Conservation (phyloP, 768 basidiomycete species). For the Chiua virens region DNA sequence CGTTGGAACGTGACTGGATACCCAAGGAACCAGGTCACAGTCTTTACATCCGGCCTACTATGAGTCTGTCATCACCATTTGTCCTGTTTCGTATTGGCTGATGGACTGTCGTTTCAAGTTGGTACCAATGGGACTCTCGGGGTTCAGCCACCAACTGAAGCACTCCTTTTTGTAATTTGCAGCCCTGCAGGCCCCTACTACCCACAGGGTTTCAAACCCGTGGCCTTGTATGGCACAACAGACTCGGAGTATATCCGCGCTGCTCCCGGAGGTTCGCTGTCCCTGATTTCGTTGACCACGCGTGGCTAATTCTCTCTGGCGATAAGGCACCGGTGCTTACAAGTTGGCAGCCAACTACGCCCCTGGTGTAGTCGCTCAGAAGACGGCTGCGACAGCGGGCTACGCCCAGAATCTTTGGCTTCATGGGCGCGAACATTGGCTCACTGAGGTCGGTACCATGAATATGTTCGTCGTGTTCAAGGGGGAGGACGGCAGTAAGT, state of each 20-base stretch:
- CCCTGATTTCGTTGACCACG: background rate
- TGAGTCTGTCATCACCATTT: constrained; percentile 42
- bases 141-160: constrained; percentile 63
- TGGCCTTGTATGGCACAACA: constrained; percentile 82
- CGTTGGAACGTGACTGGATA: constrained; percentile 87
- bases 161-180: constrained; percentile 64
- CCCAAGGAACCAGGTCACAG: constrained; percentile 86
- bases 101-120: constrained; percentile 46
- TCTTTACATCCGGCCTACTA: constrained; percentile 84
- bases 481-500: constrained; percentile 61
- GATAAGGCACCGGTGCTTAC: constrained; percentile 78
- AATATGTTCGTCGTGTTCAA: constrained; percentile 85
- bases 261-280: constrained; percentile 67
- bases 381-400: constrained; percentile 68
- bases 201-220: constrained; percentile 85
- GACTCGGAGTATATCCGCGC: constrained; percentile 70
- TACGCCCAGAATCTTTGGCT: constrained; percentile 93
- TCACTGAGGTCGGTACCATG: constrained; percentile 85
- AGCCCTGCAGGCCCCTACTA: constrained; percentile 78
- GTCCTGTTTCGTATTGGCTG: background rate
- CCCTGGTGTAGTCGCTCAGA: constrained; percentile 83
- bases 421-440: constrained; percentile 57
- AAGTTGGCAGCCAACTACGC: constrained; percentile 91
- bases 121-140: constrained; percentile 56
- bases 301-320: constrained; percentile 6